Percentiles rank a stretch among this genome's conserved stretches.
Evolutionary conservation across 1,284 basidiomycete species (phyloP).

Genomic region (Clitocybe nebularis): DNA sequence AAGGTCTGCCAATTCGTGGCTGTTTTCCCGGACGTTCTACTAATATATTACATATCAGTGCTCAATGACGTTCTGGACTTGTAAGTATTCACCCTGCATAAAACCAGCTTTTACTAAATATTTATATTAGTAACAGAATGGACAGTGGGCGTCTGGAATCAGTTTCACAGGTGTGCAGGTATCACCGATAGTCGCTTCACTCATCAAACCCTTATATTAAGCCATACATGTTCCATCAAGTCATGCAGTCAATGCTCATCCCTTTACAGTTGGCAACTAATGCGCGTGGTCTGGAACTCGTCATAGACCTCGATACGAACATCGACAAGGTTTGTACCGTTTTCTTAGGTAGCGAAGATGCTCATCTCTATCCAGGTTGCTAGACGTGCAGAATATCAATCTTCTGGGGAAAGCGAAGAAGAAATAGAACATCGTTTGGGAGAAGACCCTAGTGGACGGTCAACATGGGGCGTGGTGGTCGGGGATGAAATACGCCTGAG

Average conservation of each 20-base stretch:
- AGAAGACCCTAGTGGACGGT: constrained; percentile 17
- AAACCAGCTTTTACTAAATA: background rate
- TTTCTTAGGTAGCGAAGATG: background rate
- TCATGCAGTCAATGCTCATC: constrained; percentile 65
- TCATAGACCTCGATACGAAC: constrained; percentile 54
- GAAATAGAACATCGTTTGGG: constrained; percentile 24
- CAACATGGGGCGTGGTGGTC: constrained; percentile 47
- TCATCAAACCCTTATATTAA: constrained; percentile 15
- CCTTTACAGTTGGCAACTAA: constrained; percentile 63
- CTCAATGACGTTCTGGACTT: constrained; percentile 75
- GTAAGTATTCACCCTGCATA: constrained; percentile 21
- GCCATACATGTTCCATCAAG: constrained; percentile 72
- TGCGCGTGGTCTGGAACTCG: constrained; percentile 53
- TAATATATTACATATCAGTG: constrained; percentile 32
- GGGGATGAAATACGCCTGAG: constrained; percentile 69
- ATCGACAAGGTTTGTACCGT: constrained; percentile 53
- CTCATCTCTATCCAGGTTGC: constrained; percentile 27
- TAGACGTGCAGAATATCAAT: constrained; percentile 39
- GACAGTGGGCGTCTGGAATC: constrained; percentile 62
- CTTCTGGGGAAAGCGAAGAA: constrained; percentile 33
- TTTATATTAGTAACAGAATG: constrained; percentile 37
- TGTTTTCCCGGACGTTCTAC: too few species aligned
- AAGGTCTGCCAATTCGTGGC: constrained; percentile 24
- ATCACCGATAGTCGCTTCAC: background rate
- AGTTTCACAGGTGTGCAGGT: constrained; percentile 35